phyloP scores from a whole-genome alignment of 2,329 filamentous ascomycete genomes.

The Fusarium euwallaceae region DNA sequence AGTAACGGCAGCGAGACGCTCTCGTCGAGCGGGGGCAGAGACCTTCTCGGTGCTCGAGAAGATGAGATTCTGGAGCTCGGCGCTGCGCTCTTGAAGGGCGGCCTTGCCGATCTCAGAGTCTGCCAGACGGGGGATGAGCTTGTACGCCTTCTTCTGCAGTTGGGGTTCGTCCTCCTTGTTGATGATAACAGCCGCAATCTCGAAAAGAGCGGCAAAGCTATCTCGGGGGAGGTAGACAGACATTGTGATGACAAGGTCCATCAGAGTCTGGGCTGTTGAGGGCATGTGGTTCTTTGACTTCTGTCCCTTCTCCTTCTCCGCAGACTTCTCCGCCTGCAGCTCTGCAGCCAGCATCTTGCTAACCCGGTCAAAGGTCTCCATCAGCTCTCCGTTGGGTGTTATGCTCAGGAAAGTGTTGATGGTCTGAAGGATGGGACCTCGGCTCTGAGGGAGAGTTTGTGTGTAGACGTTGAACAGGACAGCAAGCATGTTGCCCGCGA shows the following conservation, averaged over 20 bases:
- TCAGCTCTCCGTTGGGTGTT: conserved; percentile 81
- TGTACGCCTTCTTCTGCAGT: conserved; percentile 98
- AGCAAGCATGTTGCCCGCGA: conserved; percentile 89
- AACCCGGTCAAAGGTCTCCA: conserved; percentile 89
- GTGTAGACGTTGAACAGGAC: conserved; percentile 99
- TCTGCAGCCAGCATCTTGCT: conserved; percentile 84
- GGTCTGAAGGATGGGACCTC: conserved; percentile 91
- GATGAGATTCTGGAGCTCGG: conserved; percentile 85
- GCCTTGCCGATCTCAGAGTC: conserved; percentile 81
- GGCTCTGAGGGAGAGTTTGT: conserved; percentile 91
- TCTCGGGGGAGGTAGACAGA: conserved; percentile 91
- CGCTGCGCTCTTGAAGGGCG: conserved; percentile 81
- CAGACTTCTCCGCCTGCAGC: conserved; percentile 67
- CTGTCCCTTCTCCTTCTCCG: conserved; percentile 73
- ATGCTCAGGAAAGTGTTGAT: conserved; percentile 96
- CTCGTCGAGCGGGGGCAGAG: conserved; percentile 85
- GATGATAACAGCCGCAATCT: conserved; percentile 86
- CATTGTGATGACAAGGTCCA: conserved; percentile 97
- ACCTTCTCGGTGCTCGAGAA: conserved; percentile 86
- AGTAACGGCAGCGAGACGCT: conserved; percentile 85
- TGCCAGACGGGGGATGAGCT: conserved; percentile 91
- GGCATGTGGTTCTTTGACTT: conserved; percentile 81
- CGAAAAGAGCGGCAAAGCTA: conserved; percentile 87
- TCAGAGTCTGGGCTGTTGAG: conserved; percentile 92
- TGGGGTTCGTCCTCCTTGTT: conserved; percentile 87